Conservation (phyloP, 345 rosid genomes). For the Arabidopsis arenosa region DNA sequence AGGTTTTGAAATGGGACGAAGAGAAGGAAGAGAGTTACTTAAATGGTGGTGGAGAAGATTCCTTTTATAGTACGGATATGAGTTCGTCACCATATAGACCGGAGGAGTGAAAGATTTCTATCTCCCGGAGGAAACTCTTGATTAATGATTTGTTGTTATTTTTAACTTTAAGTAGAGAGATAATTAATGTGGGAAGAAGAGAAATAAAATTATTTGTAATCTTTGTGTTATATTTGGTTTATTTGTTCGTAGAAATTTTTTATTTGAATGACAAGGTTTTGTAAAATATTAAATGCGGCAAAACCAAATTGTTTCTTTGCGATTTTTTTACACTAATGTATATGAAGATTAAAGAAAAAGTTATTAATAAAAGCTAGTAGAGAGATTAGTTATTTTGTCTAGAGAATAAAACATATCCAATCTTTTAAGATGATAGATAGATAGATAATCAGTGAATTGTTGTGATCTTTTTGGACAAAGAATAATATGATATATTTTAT, state of each 20-base stretch:
- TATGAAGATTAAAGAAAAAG: neutral
- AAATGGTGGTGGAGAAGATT: slow-evolving; percentile 81
- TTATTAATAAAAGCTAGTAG: neutral
- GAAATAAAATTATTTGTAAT: neutral
- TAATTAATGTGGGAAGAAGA: neutral
- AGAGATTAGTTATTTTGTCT: slow-evolving; percentile 16
- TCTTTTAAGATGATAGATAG: slow-evolving; percentile 28
- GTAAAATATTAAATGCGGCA: slow-evolving; percentile 2
- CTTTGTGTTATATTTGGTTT: slow-evolving; percentile 20
- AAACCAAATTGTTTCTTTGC: neutral
- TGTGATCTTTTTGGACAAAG: slow-evolving; percentile 42
- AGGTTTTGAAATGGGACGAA: slow-evolving; percentile 96
- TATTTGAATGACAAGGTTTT: slow-evolving; percentile 28
- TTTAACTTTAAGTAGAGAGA: slow-evolving; percentile 1
- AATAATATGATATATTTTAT: slow-evolving; percentile 23
- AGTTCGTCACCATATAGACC: slow-evolving; percentile 75
- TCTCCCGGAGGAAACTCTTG: slow-evolving; percentile 17
- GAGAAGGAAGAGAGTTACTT: slow-evolving; percentile 84
- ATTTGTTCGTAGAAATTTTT: neutral
- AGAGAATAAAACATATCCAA: slow-evolving; percentile 1
- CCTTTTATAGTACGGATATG: slow-evolving; percentile 88
- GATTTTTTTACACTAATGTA: neutral
- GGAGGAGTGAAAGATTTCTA: slow-evolving; percentile 21
- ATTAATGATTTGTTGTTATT: slow-evolving; percentile 20
- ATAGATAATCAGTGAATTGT: slow-evolving; percentile 27